These are phyloP conservation scores for Prinsepia uniflora DNA, from an alignment of 306 rosid genomes.

Conservation along the genomic window DNA sequence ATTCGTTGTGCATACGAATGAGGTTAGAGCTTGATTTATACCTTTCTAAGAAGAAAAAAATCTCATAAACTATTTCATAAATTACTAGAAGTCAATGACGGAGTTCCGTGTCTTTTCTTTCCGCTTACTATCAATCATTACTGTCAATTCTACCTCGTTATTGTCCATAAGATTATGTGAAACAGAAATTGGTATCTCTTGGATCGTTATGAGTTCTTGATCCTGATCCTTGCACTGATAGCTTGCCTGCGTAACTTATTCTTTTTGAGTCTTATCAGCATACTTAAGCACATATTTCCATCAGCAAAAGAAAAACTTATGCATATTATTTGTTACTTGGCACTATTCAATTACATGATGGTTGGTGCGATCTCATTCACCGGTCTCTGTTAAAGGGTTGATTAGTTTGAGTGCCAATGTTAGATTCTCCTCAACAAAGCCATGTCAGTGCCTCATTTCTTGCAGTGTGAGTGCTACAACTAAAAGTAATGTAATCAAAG, in stretches of 20 bases:
- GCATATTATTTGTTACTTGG: background rate
- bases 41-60: background rate
- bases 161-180: too few relatives aligned
- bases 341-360: background rate
- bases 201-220: background rate
- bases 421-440: background rate
- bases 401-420: background rate
- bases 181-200: background rate
- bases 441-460: background rate
- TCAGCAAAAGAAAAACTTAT: too few relatives aligned
- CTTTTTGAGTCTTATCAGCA: background rate
- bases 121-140: background rate
- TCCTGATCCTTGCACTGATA: background rate
- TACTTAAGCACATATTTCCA: background rate
- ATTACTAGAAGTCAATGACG: background rate
- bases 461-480: too few relatives aligned
- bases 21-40: constrained; percentile 32
- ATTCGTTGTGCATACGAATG: constrained; percentile 26
- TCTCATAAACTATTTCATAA: constrained; percentile 11
- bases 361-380: background rate
- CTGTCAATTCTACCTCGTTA: too few relatives aligned
- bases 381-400: background rate
- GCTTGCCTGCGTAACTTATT: background rate
- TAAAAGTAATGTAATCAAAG: too few relatives aligned
- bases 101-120: background rate